phyloP scores from a whole-genome alignment of 1,284 basidiomycete species.

The Apiotrichum akiyoshidainum region DNA sequence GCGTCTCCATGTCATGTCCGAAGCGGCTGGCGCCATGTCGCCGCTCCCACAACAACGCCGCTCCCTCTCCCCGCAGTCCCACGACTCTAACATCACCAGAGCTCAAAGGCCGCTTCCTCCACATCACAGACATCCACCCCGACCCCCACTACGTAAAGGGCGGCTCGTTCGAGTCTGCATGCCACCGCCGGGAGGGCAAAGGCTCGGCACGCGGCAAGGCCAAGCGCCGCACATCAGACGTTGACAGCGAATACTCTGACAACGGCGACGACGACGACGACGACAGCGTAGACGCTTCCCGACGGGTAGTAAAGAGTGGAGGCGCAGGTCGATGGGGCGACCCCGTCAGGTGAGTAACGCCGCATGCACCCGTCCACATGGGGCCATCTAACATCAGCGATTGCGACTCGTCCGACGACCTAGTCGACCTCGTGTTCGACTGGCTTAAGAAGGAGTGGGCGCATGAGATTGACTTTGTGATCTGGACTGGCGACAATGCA shows the following conservation, averaged over 20 bases:
- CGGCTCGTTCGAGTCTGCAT: slow-evolving; percentile 43
- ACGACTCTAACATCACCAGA: slow-evolving; percentile 23
- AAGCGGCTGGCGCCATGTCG: too few species aligned
- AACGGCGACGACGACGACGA: slow-evolving; percentile 17
- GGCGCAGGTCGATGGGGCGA: slow-evolving; percentile 13
- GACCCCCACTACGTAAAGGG: slow-evolving; percentile 48
- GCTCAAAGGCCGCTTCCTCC: slow-evolving; percentile 47
- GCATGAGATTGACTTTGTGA: slow-evolving; percentile 81
- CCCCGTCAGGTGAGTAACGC: background rate
- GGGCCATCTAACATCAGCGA: slow-evolving; percentile 57
- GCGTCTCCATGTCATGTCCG: background rate
- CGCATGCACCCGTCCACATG: background rate
- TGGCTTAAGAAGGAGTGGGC: slow-evolving; percentile 77
- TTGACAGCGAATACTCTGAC: slow-evolving; percentile 6
- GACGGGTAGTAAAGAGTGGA: background rate
- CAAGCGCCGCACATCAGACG: slow-evolving; percentile 11
- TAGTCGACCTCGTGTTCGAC: slow-evolving; percentile 77
- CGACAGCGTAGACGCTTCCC: background rate
- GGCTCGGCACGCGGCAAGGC: slow-evolving; percentile 23
- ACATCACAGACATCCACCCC: slow-evolving; percentile 52
- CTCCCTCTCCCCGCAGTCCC: background rate
- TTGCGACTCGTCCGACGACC: slow-evolving; percentile 76
- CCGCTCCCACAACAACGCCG: too few species aligned
- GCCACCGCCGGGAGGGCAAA: slow-evolving; percentile 34
- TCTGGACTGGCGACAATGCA: slow-evolving; percentile 91